phyloP scores from a whole-genome alignment of 2,329 filamentous ascomycete genomes.

The Sporothrix brunneoviolacea region DNA sequence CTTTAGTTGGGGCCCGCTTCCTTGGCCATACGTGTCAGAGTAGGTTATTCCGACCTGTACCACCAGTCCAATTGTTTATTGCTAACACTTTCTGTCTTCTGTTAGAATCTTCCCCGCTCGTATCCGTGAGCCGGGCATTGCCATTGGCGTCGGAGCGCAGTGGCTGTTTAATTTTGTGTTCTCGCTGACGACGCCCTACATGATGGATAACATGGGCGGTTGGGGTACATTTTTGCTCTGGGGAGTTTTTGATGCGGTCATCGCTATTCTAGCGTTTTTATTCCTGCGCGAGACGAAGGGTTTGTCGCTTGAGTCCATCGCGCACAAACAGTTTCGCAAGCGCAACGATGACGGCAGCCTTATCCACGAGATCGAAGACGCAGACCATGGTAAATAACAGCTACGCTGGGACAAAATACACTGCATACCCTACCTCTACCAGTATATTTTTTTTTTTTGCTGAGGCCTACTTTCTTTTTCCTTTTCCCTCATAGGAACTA shows the following conservation, averaged over 20 bases:
- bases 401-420: no score
- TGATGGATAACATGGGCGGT: slow-evolving; percentile 37
- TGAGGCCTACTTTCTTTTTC: no score
- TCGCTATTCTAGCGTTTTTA: slow-evolving; percentile 39
- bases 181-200: slow-evolving; percentile 41
- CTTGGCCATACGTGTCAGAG: slow-evolving; percentile 44
- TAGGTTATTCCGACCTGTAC: neutral
- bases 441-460: no score
- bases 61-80: no score
- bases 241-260: slow-evolving; percentile 37
- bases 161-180: slow-evolving; percentile 47
- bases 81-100: neutral
- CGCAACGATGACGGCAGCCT: slow-evolving; percentile 7
- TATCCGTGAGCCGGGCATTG: slow-evolving; percentile 41
- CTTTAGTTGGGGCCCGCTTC: slow-evolving; percentile 43
- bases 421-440: no score
- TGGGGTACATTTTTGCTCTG: slow-evolving; percentile 43
- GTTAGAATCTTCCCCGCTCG: slow-evolving; percentile 38
- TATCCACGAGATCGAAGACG: neutral
- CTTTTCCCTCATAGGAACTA: no score
- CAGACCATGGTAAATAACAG: no score
- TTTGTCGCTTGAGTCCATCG: slow-evolving; percentile 55
- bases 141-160: slow-evolving; percentile 38
- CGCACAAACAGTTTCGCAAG: slow-evolving; percentile 23
- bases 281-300: slow-evolving; percentile 65